phyloP scores from a whole-genome alignment of 345 rosid species.

The Salix brachista region DNA sequence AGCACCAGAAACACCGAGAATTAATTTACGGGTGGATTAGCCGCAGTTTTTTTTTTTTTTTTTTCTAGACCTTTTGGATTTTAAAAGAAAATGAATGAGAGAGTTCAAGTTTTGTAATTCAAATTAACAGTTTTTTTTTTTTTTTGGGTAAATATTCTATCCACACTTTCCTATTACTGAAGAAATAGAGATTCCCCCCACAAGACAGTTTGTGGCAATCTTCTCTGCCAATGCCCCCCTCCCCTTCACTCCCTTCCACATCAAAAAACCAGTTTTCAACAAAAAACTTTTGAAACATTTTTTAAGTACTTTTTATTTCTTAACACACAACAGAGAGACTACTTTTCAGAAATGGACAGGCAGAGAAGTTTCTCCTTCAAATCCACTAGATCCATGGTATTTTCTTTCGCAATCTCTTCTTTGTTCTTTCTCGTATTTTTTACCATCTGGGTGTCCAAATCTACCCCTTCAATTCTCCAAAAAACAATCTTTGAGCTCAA shows the following conservation, averaged over 20 bases:
- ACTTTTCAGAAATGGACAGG: slow-evolving; percentile 56
- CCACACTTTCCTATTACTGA: neutral
- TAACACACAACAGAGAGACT: neutral
- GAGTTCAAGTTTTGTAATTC: neutral
- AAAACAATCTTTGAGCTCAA: slow-evolving; percentile 39
- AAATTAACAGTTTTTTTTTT: neutral
- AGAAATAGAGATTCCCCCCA: neutral
- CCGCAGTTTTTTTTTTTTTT: neutral
- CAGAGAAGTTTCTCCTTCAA: slow-evolving; percentile 70
- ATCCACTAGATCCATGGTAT: slow-evolving; percentile 51
- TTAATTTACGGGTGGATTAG: too few species aligned
- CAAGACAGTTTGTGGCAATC: neutral
- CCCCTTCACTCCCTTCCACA: neutral
- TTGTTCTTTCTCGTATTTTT: slow-evolving; percentile 50
- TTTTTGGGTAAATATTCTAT: neutral
- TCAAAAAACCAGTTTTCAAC: neutral
- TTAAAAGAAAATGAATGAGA: neutral
- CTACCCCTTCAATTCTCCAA: slow-evolving; percentile 43
- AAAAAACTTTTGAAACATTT: neutral
- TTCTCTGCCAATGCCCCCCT: neutral
- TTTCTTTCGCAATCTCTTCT: slow-evolving; percentile 51
- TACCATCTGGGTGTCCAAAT: slow-evolving; percentile 50
- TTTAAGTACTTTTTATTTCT: neutral
- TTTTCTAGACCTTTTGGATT: neutral
- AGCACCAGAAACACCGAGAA: neutral